Evolutionary conservation across 106 monocot genomes (phyloP), one percentile per base, ranked within the genome.

Genomic region (Allium sativum): DNA sequence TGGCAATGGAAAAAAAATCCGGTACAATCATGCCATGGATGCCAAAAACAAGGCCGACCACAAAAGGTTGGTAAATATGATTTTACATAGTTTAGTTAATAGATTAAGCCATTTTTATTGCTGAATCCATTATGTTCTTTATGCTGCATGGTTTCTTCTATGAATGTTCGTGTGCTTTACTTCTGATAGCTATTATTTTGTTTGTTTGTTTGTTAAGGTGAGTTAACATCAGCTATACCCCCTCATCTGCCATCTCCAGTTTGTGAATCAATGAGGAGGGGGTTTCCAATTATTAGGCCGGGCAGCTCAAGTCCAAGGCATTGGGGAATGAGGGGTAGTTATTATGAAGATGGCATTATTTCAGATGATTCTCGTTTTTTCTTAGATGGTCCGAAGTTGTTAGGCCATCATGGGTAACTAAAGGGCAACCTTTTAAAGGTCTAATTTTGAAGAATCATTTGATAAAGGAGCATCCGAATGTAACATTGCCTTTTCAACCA

Each of bases 381-480:
- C 67, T 52, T 82, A 60, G 82, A 86, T 70, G 77, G 86, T 58
- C 82, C 73, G 70, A n/a, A n/a, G n/a, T n/a, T n/a, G n/a, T n/a
- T n/a, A n/a, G n/a, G n/a, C n/a, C n/a, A n/a, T n/a, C n/a, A n/a
- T n/a, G n/a, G n/a, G n/a, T n/a, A n/a, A n/a, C n/a, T n/a, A n/a
- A n/a, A n/a, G n/a, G n/a, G n/a, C 90, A 78, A 53, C 65, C 75
- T 61, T 68, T 82, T 61, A 64, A 76, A 41, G 81, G 75, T n/a
- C 54, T 85, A 45, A 59, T 82, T 44, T 18, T 82, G 50, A 79
- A 82, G 50, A 82, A 83, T 62, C 85, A 73, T 48, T 55, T 90
- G 10, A 70, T 86, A 63, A 45, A 63, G 12, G 70, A 82, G 67
- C 85, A 90, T 85, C 90, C 90, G 64, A 86, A 90, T 72, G 56